Percentiles rank a stretch among this genome's conserved stretches.
phyloP scores from a whole-genome alignment of 768 basidiomycete species.

The Tulasnella sp. region DNA sequence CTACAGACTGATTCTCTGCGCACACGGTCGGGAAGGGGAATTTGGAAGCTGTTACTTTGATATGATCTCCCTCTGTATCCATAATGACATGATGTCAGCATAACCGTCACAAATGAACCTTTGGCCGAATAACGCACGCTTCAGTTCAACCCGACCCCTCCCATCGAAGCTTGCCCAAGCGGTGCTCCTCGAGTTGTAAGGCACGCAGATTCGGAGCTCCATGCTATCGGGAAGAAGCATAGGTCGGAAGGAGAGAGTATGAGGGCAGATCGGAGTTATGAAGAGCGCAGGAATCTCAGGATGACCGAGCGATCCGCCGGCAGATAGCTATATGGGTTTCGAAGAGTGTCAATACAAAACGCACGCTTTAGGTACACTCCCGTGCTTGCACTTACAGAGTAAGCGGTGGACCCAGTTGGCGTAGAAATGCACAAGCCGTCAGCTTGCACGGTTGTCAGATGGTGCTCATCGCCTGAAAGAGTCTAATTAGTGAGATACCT shows the following conservation, averaged over 20 bases:
- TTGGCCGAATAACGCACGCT: slow-evolving; percentile 52
- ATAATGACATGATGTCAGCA: neutral
- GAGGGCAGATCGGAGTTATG: slow-evolving; percentile 96
- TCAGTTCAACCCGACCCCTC: slow-evolving; percentile 88
- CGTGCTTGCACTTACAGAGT: slow-evolving; percentile 58
- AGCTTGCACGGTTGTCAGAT: slow-evolving; percentile 98
- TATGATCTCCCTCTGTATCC: slow-evolving; percentile 89
- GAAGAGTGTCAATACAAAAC: neutral
- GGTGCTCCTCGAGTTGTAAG: slow-evolving; percentile 94
- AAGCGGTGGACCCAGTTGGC: slow-evolving; percentile 96
- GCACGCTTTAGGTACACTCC: too few relatives aligned
- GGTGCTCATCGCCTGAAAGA: slow-evolving; percentile 84
- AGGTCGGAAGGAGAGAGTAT: slow-evolving; percentile 95
- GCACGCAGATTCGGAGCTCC: slow-evolving; percentile 98
- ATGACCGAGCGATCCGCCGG: slow-evolving; percentile 94
- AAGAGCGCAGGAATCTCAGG: slow-evolving; percentile 95
- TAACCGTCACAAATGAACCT: neutral
- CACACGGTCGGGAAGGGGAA: slow-evolving; percentile 99
- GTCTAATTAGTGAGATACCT: neutral
- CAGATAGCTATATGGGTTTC: slow-evolving; percentile 62
- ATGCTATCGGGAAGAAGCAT: slow-evolving; percentile 98
- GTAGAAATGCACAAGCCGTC: slow-evolving; percentile 93
- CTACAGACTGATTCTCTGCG: slow-evolving; percentile 92
- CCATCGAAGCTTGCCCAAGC: slow-evolving; percentile 99
- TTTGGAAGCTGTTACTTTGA: slow-evolving; percentile 93